Conservation (phyloP, 169 alveolate species). For the Eimeria falciformis region DNA sequence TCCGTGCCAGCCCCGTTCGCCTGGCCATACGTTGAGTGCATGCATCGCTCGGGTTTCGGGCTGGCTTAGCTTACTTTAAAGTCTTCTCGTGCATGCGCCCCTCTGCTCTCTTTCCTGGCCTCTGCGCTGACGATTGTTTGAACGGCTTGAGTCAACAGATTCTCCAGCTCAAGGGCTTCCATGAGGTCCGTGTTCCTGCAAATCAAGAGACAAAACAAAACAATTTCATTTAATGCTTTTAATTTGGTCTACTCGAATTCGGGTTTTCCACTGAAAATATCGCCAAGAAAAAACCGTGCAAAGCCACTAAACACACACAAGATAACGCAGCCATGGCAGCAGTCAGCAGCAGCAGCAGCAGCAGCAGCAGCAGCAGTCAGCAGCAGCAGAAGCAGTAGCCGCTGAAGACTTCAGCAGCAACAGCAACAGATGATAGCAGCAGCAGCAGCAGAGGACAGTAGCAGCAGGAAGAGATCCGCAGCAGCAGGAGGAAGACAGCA, state of each 20-base stretch:
- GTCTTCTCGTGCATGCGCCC: slow-evolving; percentile 99
- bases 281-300: no score
- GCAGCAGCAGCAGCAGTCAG: not conserved
- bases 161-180: slow-evolving; percentile 97
- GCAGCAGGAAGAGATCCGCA: slow-evolving; percentile 10
- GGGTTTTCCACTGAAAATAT: no score
- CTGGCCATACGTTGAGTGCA: no score
- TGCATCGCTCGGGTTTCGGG: no score
- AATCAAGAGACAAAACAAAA: not conserved
- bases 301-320: no score
- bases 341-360: not conserved
- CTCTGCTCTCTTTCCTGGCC: slow-evolving; percentile 97
- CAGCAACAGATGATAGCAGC: not conserved
- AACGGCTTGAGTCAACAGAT: slow-evolving; percentile 92
- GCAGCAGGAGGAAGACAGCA: slow-evolving; percentile 1
- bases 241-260: no score
- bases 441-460: slow-evolving; percentile 34
- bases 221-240: no score
- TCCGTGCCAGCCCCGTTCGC: no score
- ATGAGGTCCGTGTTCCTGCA: slow-evolving; percentile 97
- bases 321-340: no score
- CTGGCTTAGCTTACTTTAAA: slow-evolving; percentile 81
- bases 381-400: not conserved
- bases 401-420: not conserved
- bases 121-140: slow-evolving; percentile 96